Conservation (phyloP, 208 protist species). For the Acanthamoeba royreba region DNA sequence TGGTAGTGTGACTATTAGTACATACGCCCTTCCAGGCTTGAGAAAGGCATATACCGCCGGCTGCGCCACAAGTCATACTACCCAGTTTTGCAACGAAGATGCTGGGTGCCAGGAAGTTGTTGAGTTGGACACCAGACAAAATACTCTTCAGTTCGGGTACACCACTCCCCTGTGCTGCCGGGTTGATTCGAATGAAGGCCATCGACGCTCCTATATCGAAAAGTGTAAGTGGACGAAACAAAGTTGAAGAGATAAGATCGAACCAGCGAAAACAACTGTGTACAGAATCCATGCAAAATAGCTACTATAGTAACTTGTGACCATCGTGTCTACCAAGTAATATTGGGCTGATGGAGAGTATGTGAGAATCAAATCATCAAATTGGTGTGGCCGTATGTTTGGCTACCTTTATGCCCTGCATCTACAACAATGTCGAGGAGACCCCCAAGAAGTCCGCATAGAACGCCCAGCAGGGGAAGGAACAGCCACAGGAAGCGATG, state of each 20-base stretch:
- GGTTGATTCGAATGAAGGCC: neutral
- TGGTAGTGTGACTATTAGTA: neutral
- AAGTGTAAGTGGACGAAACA: too few species aligned
- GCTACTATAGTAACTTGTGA: too few species aligned
- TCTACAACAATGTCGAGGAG: neutral
- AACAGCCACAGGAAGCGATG: slow-evolving; percentile 18
- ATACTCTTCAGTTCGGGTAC: slow-evolving; percentile 44
- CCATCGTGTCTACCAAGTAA: too few species aligned
- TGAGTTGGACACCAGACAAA: slow-evolving; percentile 16
- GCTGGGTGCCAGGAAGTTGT: neutral
- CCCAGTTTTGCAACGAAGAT: neutral
- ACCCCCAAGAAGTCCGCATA: neutral
- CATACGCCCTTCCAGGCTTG: neutral
- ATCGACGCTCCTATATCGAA: neutral
- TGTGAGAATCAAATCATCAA: neutral
- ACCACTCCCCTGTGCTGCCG: slow-evolving; percentile 9
- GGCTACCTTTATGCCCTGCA: neutral
- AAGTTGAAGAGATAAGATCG: too few species aligned
- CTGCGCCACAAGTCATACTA: neutral
- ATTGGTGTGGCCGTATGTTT: too few species aligned
- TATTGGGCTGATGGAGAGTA: too few species aligned
- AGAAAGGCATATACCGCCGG: neutral
- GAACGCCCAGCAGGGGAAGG: neutral
- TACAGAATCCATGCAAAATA: too few species aligned
- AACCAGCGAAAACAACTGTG: too few species aligned